Conservation (phyloP, 768 basidiomycete species). For the Mrakia gelida region DNA sequence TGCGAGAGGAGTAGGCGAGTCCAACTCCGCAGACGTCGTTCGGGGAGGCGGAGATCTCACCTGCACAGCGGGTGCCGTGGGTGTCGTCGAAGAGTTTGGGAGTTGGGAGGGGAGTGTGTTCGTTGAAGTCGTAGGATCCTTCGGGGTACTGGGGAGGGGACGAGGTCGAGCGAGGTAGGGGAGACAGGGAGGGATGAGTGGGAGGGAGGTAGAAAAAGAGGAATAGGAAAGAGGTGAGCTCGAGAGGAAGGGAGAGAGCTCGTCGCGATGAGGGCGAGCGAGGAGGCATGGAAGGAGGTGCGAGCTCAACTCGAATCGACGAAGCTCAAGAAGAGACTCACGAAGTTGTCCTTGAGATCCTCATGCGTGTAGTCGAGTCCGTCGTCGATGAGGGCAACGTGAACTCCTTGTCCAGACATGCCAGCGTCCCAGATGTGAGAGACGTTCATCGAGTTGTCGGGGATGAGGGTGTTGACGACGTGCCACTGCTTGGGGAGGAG, state of each 20-base stretch:
- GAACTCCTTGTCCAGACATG: constrained; percentile 77
- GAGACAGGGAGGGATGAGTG: not conserved
- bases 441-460: constrained; percentile 77
- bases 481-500: constrained; percentile 88
- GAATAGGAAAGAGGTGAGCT: not conserved
- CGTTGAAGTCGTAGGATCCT: constrained; percentile 94
- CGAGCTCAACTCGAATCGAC: not conserved
- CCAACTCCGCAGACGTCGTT: constrained; percentile 93
- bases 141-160: constrained; percentile 59
- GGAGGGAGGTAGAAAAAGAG: too few species aligned
- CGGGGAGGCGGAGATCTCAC: constrained; percentile 87
- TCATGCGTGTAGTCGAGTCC: constrained; percentile 75
- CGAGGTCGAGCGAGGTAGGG: not conserved
- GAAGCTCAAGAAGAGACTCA: constrained; percentile 50
- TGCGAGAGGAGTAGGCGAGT: constrained; percentile 82
- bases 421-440: constrained; percentile 86
- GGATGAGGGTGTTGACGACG: constrained; percentile 77
- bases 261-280: not conserved
- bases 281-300: not conserved
- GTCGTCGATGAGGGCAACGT: constrained; percentile 88
- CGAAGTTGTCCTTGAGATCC: constrained; percentile 87
- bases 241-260: not conserved
- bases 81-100: constrained; percentile 86
- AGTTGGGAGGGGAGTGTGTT: constrained; percentile 78
- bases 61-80: constrained; percentile 96